Conservation (phyloP, 2,329 filamentous ascomycete species). For the Trichoderma breve region DNA sequence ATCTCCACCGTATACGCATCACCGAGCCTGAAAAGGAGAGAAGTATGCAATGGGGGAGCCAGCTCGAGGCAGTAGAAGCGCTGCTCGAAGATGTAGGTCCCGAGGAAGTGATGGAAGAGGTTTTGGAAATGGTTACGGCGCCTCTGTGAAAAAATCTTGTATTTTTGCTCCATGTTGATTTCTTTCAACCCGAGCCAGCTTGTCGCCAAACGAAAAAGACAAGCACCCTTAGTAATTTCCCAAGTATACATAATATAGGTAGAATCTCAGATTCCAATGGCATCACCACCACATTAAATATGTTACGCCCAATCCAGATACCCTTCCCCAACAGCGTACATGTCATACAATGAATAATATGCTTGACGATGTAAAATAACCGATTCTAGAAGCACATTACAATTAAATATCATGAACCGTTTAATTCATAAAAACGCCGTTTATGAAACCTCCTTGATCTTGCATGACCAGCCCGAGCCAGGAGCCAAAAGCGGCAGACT, state of each 20-base stretch:
- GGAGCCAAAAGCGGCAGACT: constrained; percentile 82
- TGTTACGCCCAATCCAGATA: background rate
- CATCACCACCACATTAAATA: background rate
- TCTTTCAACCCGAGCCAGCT: background rate
- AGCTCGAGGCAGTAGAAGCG: constrained; percentile 63
- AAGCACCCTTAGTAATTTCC: background rate
- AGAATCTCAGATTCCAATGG: constrained; percentile 19
- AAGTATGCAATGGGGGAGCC: constrained; percentile 92
- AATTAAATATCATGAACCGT: background rate
- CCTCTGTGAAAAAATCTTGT: constrained; percentile 40
- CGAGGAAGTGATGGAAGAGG: constrained; percentile 64
- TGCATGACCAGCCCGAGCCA: constrained; percentile 87
- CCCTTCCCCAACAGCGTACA: background rate
- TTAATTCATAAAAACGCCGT: constrained; percentile 22
- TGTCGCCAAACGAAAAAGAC: background rate
- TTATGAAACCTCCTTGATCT: constrained; percentile 71
- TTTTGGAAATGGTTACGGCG: constrained; percentile 55
- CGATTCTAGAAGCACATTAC: background rate
- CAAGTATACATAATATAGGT: constrained; percentile 1
- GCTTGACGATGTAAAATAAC: background rate
- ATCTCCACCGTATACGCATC: constrained; percentile 77
- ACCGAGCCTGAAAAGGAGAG: constrained; percentile 69
- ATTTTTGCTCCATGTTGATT: constrained; percentile 30
- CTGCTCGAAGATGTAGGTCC: constrained; percentile 62
- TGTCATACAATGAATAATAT: background rate